Conservation (phyloP, 2,329 filamentous ascomycete species). For the Kalaharituber pfeilii region DNA sequence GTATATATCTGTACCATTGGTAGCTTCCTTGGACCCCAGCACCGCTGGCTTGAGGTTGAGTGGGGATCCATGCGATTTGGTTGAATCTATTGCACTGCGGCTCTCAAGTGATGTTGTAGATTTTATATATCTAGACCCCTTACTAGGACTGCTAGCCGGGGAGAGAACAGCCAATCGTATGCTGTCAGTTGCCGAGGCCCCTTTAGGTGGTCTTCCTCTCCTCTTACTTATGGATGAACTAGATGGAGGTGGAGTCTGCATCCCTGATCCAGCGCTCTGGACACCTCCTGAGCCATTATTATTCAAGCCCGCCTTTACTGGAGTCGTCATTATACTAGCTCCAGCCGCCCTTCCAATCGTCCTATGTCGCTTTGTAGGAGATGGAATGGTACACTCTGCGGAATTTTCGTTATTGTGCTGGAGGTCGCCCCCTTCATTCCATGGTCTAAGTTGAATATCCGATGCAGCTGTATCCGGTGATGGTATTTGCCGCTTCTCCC, state of each 20-base stretch:
- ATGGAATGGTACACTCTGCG: slow-evolving; percentile 11
- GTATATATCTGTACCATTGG: background rate
- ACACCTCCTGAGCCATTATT: slow-evolving; percentile 3
- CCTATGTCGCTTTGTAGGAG: slow-evolving; percentile 14
- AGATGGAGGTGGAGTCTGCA: slow-evolving; percentile 18
- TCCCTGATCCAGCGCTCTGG: slow-evolving; percentile 12
- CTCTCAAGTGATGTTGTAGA: background rate
- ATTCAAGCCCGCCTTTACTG: slow-evolving; percentile 6
- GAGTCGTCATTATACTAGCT: slow-evolving; percentile 3
- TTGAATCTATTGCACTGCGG: background rate
- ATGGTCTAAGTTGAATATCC: slow-evolving; percentile 11
- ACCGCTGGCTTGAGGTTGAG: background rate
- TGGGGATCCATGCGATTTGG: background rate
- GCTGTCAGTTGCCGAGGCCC: slow-evolving; percentile 1
- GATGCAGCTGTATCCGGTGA: slow-evolving; percentile 11
- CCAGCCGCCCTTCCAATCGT: slow-evolving; percentile 4
- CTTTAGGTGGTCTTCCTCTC: slow-evolving; percentile 15
- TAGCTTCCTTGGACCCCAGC: background rate
- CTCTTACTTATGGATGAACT: slow-evolving; percentile 14
- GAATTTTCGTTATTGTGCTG: slow-evolving; percentile 7
- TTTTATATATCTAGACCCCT: slow-evolving; percentile 3
- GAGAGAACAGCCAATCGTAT: slow-evolving; percentile 4
- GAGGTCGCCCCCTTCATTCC: slow-evolving; percentile 4
- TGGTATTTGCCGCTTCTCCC: slow-evolving; percentile 9
- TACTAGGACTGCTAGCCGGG: slow-evolving; percentile 10